Conservation (phyloP, 345 rosid genomes). For the Eucalyptus lansdowneana region DNA sequence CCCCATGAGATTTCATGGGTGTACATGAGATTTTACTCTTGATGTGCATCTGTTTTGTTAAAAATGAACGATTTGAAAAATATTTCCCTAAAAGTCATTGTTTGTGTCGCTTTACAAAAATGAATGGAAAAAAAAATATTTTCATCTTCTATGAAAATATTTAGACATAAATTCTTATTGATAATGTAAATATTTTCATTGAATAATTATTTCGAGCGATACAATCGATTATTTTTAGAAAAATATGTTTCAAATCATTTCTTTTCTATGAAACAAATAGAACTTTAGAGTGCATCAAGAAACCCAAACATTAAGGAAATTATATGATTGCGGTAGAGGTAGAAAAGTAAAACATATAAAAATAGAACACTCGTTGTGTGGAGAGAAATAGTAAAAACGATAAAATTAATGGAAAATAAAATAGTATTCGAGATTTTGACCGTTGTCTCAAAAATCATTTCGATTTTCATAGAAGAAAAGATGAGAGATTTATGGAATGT, state of each 20-base stretch:
- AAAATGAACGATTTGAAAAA: background rate
- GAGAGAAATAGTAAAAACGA: background rate
- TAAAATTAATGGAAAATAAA: background rate
- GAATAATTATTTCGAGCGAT: too few species aligned
- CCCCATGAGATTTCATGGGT: background rate
- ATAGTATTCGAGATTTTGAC: background rate
- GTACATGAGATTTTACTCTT: background rate
- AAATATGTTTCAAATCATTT: too few species aligned
- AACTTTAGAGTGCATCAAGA: too few species aligned
- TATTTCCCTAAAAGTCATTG: too few species aligned
- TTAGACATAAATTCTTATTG: too few species aligned
- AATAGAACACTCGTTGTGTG: background rate
- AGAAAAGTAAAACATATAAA: background rate
- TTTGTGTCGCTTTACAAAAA: too few species aligned
- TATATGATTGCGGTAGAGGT: background rate
- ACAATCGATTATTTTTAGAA: too few species aligned
- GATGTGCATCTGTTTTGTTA: rapidly evolving
- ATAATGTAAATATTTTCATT: too few species aligned
- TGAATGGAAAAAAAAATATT: too few species aligned
- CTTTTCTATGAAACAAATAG: too few species aligned
- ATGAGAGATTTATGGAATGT: background rate
- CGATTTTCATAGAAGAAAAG: background rate
- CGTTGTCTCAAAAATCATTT: background rate
- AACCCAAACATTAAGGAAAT: background rate
- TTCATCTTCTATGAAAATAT: too few species aligned